Percentiles rank a stretch among this genome's conserved stretches.
phyloP scores from a whole-genome alignment of 2,329 filamentous ascomycete species.

The Xylariaceae sp. region DNA sequence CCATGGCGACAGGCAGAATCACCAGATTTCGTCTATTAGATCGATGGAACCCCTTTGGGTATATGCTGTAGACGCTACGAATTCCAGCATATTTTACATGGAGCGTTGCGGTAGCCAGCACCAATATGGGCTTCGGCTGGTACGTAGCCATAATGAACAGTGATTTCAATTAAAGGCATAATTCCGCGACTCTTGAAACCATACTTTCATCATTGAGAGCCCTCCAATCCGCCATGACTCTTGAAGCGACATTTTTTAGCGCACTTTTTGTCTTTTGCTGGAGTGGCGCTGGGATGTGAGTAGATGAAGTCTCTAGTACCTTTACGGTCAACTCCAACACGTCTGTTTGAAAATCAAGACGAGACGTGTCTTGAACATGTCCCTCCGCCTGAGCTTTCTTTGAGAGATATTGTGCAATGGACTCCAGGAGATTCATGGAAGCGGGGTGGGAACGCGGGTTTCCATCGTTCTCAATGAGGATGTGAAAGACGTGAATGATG shows the following conservation, averaged over 20 bases:
- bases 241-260: slow-evolving; percentile 1
- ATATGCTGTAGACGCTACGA: too few relatives aligned
- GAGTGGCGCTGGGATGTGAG: neutral
- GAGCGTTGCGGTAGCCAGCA: neutral
- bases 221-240: slow-evolving; percentile 2
- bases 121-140: neutral
- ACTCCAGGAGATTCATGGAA: slow-evolving; percentile 5
- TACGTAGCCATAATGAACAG: neutral
- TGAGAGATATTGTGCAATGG: slow-evolving; percentile 5
- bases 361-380: neutral
- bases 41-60: too few relatives aligned
- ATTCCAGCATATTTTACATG: too few relatives aligned
- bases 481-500: slow-evolving; percentile 12
- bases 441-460: slow-evolving; percentile 1
- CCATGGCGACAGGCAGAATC: neutral
- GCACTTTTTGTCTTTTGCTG: slow-evolving; percentile 4
- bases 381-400: neutral
- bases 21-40: too few relatives aligned
- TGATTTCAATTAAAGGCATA: slow-evolving; percentile 7
- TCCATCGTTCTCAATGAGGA: slow-evolving; percentile 10
- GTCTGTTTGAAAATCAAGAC: slow-evolving; percentile 15
- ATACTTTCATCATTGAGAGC: slow-evolving; percentile 8
- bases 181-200: slow-evolving; percentile 7
- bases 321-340: slow-evolving; percentile 9
- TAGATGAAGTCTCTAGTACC: neutral